A percentile compares a stretch with the other conserved stretches of the same genome.
Evolutionary conservation across 2,329 filamentous ascomycete genomes (phyloP).

Genomic region (Blumeriella jaapii): DNA sequence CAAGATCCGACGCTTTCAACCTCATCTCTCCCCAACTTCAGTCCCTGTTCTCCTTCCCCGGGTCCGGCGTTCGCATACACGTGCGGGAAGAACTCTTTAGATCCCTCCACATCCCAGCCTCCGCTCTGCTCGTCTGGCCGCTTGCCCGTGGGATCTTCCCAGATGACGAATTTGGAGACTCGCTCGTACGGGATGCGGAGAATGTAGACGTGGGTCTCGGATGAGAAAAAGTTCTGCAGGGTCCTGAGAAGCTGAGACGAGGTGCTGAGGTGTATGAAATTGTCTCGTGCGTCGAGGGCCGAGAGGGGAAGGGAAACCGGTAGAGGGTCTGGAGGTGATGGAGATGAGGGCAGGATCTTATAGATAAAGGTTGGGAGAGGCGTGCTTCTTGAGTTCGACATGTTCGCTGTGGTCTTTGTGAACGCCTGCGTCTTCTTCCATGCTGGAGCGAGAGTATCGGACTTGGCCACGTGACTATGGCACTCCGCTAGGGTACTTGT

Average conservation of each 20-base stretch:
- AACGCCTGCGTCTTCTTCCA: too few relatives aligned
- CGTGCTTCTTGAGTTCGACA: constrained; percentile 11
- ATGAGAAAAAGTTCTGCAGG: constrained; percentile 19
- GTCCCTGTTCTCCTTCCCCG: constrained; percentile 5
- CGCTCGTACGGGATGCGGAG: constrained; percentile 19
- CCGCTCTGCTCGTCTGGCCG: constrained; percentile 15
- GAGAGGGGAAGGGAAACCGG: constrained; percentile 21
- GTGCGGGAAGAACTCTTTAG: constrained; percentile 21
- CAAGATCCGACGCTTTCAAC: constrained; percentile 18
- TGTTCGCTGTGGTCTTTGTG: too few relatives aligned
- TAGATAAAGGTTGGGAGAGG: constrained; percentile 23
- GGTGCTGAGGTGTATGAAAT: constrained; percentile 23
- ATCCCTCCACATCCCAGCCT: constrained; percentile 21
- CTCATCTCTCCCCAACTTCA: constrained; percentile 21
- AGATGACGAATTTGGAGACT: constrained; percentile 17
- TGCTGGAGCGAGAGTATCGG: too few relatives aligned
- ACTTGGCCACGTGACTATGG: too few relatives aligned
- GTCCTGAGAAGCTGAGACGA: constrained; percentile 21
- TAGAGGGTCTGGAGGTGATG: constrained; percentile 17
- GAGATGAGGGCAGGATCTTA: constrained; percentile 23
- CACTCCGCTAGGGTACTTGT: too few relatives aligned
- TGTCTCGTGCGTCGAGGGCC: constrained; percentile 20
- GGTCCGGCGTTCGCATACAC: constrained; percentile 18
- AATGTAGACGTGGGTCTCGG: constrained; percentile 15
- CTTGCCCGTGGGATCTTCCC: constrained; percentile 18